A percentile compares a stretch with the other conserved stretches of the same genome.
These are phyloP conservation scores for Malassezia brasiliensis DNA, from an alignment of 1,284 basidiomycete species.

Conservation along the genomic window DNA sequence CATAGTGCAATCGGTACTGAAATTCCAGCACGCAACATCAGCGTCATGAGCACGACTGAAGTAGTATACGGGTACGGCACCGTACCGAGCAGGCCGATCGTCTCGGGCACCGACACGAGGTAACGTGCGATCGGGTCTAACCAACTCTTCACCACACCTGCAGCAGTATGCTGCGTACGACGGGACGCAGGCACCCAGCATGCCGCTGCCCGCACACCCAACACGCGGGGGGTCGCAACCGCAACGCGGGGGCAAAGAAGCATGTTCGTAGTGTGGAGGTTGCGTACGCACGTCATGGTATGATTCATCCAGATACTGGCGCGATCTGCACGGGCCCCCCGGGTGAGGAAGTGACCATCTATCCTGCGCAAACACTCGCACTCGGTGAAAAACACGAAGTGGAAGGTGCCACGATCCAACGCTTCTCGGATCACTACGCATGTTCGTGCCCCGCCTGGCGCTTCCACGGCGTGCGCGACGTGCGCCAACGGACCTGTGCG, in stretches of 20 bases:
- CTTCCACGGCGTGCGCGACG: slow-evolving; percentile 53
- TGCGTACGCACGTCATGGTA: neutral
- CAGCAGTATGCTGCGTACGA: neutral
- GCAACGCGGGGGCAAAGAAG: too few species aligned
- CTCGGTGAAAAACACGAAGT: slow-evolving; percentile 19
- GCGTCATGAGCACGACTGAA: slow-evolving; percentile 65
- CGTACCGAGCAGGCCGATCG: slow-evolving; percentile 7
- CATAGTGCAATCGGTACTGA: slow-evolving; percentile 70
- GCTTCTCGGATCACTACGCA: slow-evolving; percentile 56
- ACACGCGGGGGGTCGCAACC: too few species aligned
- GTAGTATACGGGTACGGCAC: slow-evolving; percentile 50
- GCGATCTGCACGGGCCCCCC: slow-evolving; percentile 2
- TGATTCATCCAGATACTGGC: slow-evolving; percentile 3
- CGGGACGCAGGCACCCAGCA: too few species aligned
- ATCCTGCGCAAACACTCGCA: slow-evolving; percentile 1
- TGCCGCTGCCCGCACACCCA: too few species aligned
- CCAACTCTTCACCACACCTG: neutral
- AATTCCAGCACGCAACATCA: slow-evolving; percentile 58
- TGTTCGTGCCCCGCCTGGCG: slow-evolving; percentile 50
- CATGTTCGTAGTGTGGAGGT: neutral
- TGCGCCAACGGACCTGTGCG: slow-evolving; percentile 58
- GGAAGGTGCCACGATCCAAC: slow-evolving; percentile 51
- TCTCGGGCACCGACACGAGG: slow-evolving; percentile 5
- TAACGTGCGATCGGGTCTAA: slow-evolving; percentile 11
- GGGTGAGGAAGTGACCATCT: slow-evolving; percentile 8